Base-by-base conservation (phyloP, 495 filamentous ascomycete species). In the Penicillium coffeae region DNA sequence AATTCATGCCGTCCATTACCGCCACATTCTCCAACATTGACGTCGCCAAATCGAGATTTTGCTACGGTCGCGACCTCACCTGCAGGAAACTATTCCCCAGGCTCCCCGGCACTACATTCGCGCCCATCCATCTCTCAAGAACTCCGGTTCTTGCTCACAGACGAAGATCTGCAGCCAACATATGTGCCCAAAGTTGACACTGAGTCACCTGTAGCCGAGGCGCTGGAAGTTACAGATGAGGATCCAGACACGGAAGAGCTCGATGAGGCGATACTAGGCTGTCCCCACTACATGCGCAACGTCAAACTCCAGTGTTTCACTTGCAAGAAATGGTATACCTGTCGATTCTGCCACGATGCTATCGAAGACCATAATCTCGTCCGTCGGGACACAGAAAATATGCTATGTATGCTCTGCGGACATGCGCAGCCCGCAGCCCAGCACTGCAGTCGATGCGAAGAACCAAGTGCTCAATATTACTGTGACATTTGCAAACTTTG, bases 381-480 rank as follows among this genome's bases (percentile, higher is more conserved):
- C 58, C 83, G 93, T 38, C 81, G 80, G 41, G 85, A 87, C 51
- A 97, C 91, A 20, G 85, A 86, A 67, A 85, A 96, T 63, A 99
- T 99, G 93, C 76, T 97, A 16, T 99, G 93, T 71, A 99, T 99
- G 93, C 76, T 91, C 21, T 99, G 93, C 69, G 84, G 84, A 9
- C 84, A 83, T 56, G 83, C 93, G 9, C 93, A 99, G 58, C 80
- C 82, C 40, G 94, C 89, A 12, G 79, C 79, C 22, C 86, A 93
- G 49, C 75, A 79, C 34, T 99, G 93, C 65, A 66, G 72, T 33
- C 62, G 82, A 16, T 99, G 93, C 65, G 85, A 82, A 25, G 80
- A 84, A 58, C 80, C 79, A 42, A 83, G 86, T 14, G 88, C 90
- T n/a, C 87, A 84, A 60, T 97, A 97, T 70, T 99, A 93, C 59